These are phyloP conservation scores for Mucuna pruriens DNA, from an alignment of 306 rosid species.

Conservation along the genomic window DNA sequence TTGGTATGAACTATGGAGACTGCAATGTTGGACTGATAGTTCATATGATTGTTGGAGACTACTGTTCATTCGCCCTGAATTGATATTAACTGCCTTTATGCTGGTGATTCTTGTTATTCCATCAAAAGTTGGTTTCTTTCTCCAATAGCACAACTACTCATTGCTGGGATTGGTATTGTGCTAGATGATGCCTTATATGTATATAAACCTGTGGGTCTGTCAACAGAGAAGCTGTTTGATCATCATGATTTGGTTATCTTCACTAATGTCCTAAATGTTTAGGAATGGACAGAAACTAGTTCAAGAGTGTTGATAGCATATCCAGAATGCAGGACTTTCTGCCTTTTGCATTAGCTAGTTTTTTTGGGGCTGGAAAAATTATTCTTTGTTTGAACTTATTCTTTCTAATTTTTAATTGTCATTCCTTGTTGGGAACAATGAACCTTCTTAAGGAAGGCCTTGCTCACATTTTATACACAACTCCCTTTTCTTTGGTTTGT, in stretches of 20 bases:
- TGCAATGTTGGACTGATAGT: slow-evolving; percentile 36
- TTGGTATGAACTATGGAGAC: slow-evolving; percentile 34
- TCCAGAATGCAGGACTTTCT: slow-evolving; percentile 19
- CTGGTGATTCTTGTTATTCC: slow-evolving; percentile 32
- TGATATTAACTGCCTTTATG: slow-evolving; percentile 13
- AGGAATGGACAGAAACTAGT: slow-evolving; percentile 26
- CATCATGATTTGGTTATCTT: slow-evolving; percentile 8
- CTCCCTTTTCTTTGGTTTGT: neutral
- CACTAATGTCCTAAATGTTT: slow-evolving; percentile 4
- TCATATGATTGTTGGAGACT: slow-evolving; percentile 39
- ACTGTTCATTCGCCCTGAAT: slow-evolving; percentile 12
- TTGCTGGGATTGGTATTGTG: slow-evolving; percentile 15
- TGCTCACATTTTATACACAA: neutral
- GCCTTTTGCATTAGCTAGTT: slow-evolving; percentile 31
- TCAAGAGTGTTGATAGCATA: slow-evolving; percentile 23
- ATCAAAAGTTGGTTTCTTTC: slow-evolving; percentile 25
- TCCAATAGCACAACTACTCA: slow-evolving; percentile 13
- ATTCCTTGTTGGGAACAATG: slow-evolving; percentile 23
- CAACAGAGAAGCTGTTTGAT: slow-evolving; percentile 32
- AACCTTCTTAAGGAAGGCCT: slow-evolving; percentile 20
- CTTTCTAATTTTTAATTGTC: neutral
- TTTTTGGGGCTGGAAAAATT: slow-evolving; percentile 25
- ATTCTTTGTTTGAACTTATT: slow-evolving; percentile 9
- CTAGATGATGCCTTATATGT: slow-evolving; percentile 25
- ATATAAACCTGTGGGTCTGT: slow-evolving; percentile 16